Conservation (phyloP, 2,329 filamentous ascomycete species). For the Chaetomium olivaceum region DNA sequence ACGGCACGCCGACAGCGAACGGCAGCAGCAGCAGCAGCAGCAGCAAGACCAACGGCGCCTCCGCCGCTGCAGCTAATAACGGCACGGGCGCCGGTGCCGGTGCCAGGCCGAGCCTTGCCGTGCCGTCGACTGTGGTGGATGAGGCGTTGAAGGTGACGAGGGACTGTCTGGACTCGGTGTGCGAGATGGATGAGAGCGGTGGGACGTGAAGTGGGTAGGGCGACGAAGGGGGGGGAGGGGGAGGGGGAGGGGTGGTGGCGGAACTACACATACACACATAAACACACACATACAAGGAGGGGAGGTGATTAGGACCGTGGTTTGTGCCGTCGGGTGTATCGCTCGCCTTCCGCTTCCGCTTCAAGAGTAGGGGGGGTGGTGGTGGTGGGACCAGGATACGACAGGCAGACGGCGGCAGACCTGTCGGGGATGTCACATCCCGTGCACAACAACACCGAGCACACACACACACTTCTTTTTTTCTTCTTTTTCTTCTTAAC, state of each 20-base stretch:
- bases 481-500: not conserved
- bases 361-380: too few relatives aligned
- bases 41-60: constrained; percentile 33
- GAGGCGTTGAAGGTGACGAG: constrained; percentile 62
- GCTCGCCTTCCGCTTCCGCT: too few relatives aligned
- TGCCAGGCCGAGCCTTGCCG: constrained; percentile 47
- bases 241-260: too few relatives aligned
- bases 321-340: too few relatives aligned
- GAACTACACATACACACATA: too few relatives aligned
- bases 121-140: constrained; percentile 61
- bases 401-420: too few relatives aligned
- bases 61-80: not conserved
- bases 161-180: constrained; percentile 57
- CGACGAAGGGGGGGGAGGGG: too few relatives aligned
- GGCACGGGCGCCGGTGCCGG: constrained; percentile 32
- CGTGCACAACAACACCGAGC: not conserved
- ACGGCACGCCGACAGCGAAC: constrained; percentile 34
- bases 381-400: too few relatives aligned
- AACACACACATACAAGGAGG: too few relatives aligned
- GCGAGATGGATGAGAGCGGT: constrained; percentile 40
- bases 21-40: too few relatives aligned
- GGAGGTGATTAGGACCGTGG: too few relatives aligned
- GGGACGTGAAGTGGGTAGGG: constrained; percentile 9
- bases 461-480: not conserved
- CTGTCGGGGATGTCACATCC: not conserved